Evolutionary conservation across 306 rosid genomes (phyloP), one percentile per base, ranked within the genome.

Genomic region (Begonia fuchsioides): DNA sequence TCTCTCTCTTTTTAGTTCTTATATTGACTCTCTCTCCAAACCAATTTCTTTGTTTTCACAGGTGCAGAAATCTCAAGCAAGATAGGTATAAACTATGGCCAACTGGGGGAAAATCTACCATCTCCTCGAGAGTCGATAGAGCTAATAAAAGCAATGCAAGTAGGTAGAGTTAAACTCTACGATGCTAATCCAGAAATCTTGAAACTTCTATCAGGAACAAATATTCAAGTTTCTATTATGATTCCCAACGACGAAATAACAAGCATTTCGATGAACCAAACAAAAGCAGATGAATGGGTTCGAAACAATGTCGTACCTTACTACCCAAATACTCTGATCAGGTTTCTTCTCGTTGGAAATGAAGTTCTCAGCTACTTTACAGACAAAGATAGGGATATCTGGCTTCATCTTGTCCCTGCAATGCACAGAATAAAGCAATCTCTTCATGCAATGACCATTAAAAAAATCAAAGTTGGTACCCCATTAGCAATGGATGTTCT

Each of bases 61-160:
- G 94, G 62, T 35, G 76, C 83, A 26, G 68, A 69, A 55, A 68
- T 70, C 18, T 67, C 61, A 0, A 72, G 70, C 70, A 70, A 63
- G 41, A 73, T 87, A 13, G 94, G 96, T 20, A 64, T 83, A 19
- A 87, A 80, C 85, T 87, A 83, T 47, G 96, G 94, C 57, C 75
- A 38, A 49, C 64, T 80, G 3, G 93, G 88, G 32, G 70, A 68
- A 76, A 83, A 87, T 51, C 63, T 83, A 16, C 96, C 94, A 0
- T 66, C 93, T 44, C 79, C 79, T 47, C 38, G 39, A 17, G 48
- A 12, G 1, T 63, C 94, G 45, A 38, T 83, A 5, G 68, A 72
- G 59, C 69, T 69, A 45, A 65, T 87, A 15, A 69, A 69, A 19
- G 39, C 66, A 19, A 69, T 87, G 79, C 71, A 78, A 19, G 76